Evolutionary conservation across 768 basidiomycete species (phyloP), one percentile per base, ranked within the genome.

Genomic region (Boletus bicolor): DNA sequence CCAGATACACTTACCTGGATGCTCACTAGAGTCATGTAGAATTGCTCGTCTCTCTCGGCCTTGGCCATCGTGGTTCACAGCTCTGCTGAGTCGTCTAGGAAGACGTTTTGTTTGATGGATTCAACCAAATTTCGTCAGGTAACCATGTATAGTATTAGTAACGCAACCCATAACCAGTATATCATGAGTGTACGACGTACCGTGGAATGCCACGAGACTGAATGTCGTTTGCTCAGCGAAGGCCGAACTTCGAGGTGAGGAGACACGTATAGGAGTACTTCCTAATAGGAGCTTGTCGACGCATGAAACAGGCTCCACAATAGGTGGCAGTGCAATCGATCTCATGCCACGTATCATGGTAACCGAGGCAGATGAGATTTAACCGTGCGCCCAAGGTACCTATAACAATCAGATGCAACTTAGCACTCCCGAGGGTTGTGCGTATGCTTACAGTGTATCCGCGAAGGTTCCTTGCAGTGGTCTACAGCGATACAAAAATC

Each of bases 21-120:
- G 38, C 54, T 65, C 38, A 68, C 56, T 1, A 56, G 39, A 41
- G 54, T 53, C 62, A 59, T 61, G 51, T 66, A 66, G 37, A 57
- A 58, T 21, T 56, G n/a, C 4, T 51, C 44, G 4, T 60, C 61
- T 48, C 26, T 54, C 35, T 57, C 45, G 15, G 45, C 0, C 1
- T 26, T 21, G 6, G 49, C 26, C 58, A 59, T 57, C 12, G 9
- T 35, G 38, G 19, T 11, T 21, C 17, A 11, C 17, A n/a, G n/a
- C 9, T 39, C 17, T 44, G 15, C 15, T 21, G 50, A 21, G 14
- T 34, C 12, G 7, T 7, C 15, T 4, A 26, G 10, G 24, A 44
- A 12, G 17, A 21, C 12, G 28, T 7, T 30, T 30, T 30, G 7
- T 30, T 30, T 30, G 28, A 30, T 11, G 28, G 32, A 14, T 28